Conservation (phyloP, 2,329 filamentous ascomycete species). For the Hymenoscyphus scutula region DNA sequence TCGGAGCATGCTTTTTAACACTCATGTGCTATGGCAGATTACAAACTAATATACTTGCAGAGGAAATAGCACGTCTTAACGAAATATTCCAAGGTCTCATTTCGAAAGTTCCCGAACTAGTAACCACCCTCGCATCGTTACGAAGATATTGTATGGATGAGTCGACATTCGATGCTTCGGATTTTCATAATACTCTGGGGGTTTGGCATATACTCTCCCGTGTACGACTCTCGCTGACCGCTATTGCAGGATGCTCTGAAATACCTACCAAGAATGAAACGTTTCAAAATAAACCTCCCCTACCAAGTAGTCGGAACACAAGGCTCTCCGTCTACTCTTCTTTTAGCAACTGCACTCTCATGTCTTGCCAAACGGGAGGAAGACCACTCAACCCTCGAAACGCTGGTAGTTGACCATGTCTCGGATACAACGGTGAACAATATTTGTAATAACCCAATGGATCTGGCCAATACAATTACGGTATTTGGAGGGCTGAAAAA, state of each 20-base stretch:
- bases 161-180: constrained; percentile 48
- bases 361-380: constrained; percentile 46
- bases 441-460: constrained; percentile 51
- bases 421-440: constrained; percentile 47
- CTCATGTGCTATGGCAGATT: not conserved
- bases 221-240: not conserved
- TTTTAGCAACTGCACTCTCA: constrained; percentile 52
- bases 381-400: constrained; percentile 44
- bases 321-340: constrained; percentile 48
- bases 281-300: constrained; percentile 51
- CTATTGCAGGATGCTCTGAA: constrained; percentile 40
- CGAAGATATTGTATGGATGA: constrained; percentile 50
- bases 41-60: constrained; percentile 32
- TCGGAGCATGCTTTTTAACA: not conserved
- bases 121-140: constrained; percentile 44
- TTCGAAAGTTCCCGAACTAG: constrained; percentile 43
- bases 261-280: constrained; percentile 44
- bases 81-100: constrained; percentile 44
- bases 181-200: constrained; percentile 44
- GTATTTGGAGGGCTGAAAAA: constrained; percentile 44
- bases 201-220: constrained; percentile 16
- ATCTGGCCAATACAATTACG: constrained; percentile 48
- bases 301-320: constrained; percentile 49
- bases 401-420: constrained; percentile 50
- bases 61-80: constrained; percentile 48